Evolutionary conservation across 352 stramenopile species (phyloP), one percentile per base, ranked within the genome.

Genomic region (Aphanomyces euteiches): DNA sequence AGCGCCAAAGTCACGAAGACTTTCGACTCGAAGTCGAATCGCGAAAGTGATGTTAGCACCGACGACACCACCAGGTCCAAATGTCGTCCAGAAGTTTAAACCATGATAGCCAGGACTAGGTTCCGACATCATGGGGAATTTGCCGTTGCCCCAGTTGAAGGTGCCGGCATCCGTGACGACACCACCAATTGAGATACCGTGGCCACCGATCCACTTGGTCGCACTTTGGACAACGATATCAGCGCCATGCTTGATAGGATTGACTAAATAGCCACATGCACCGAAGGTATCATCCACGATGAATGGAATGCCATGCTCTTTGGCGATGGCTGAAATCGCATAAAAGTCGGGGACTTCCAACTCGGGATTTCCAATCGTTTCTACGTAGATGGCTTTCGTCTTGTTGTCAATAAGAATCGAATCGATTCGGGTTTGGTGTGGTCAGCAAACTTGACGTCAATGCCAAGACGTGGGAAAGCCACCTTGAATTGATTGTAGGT

Each of bases 161-260:
- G 86, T 93, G 68, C 80, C 88, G 41, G 77, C 78, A 6, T 74
- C 75, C 43, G 97, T 80, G 39, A 98, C 88, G 19, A 96, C 90
- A 53, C 95, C 95, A 66, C 94, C 92, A 48, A 98, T 90, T 6
- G 95, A 92, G 67, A 97, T 93, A 73, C 95, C 97, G 81, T 98
- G 93, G 66, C 93, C 93, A 75, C 97, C 96, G 74, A 98, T 98
- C 82, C 97, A 98, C 85, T 98, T 98, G 77, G 95, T 98, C 72
- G 97, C 84, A 69, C 85, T 97, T 79, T 98, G 93, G 61, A 98
- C 84, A 40, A 96, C 92, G 28, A 98, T 81, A 76, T 98, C 92
- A 40, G 87, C 90, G 48, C 95, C 95, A 19, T 97, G 82, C 58
- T 90, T 83, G 17, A 98, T 80, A 8, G 95, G 95, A 74, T 94